A percentile compares a stretch with the other conserved stretches of the same genome.
Evolutionary conservation across 768 basidiomycete species (phyloP).

Genomic region (Termitomyces sp.): DNA sequence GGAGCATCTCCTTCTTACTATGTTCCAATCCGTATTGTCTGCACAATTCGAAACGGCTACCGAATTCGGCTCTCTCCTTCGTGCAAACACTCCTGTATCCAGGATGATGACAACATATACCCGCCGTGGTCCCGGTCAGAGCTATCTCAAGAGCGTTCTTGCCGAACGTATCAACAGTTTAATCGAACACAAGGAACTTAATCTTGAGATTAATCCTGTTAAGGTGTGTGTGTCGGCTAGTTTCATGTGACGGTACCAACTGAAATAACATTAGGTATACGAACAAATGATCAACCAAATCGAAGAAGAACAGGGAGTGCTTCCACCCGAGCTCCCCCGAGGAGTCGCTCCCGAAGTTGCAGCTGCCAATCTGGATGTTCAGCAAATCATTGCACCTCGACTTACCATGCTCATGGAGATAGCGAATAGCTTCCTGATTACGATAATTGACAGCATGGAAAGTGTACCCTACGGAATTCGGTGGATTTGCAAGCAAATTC

Average conservation of each 20-base stretch:
- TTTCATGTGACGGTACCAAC: neutral
- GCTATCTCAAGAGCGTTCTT: conserved; percentile 95
- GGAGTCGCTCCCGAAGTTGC: conserved; percentile 95
- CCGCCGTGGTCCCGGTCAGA: conserved; percentile 96
- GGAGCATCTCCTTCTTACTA: conserved; percentile 96
- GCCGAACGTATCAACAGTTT: conserved; percentile 98
- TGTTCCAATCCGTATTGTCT: conserved; percentile 98
- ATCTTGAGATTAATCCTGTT: conserved; percentile 97
- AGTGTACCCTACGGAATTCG: conserved; percentile 98
- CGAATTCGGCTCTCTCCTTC: conserved; percentile 96
- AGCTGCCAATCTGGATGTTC: conserved; percentile 90
- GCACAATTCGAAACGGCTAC: conserved; percentile 99
- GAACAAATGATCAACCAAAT: conserved; percentile 99
- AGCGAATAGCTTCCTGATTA: conserved; percentile 94
- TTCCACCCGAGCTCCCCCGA: conserved; percentile 88
- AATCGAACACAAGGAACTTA: conserved; percentile 99
- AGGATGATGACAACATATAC: conserved; percentile 99
- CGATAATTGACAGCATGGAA: conserved; percentile 98
- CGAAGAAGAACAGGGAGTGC: conserved; percentile 91
- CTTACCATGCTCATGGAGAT: conserved; percentile 99
- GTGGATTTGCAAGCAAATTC: conserved; percentile 99
- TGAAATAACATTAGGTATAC: conserved; percentile 64
- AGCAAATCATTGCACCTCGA: conserved; percentile 95
- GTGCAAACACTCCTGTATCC: conserved; percentile 98
- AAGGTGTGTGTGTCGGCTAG: conserved; percentile 65